Evolutionary conservation across 305 asterid species (phyloP).

Genomic region (Fraxinus velutina): DNA sequence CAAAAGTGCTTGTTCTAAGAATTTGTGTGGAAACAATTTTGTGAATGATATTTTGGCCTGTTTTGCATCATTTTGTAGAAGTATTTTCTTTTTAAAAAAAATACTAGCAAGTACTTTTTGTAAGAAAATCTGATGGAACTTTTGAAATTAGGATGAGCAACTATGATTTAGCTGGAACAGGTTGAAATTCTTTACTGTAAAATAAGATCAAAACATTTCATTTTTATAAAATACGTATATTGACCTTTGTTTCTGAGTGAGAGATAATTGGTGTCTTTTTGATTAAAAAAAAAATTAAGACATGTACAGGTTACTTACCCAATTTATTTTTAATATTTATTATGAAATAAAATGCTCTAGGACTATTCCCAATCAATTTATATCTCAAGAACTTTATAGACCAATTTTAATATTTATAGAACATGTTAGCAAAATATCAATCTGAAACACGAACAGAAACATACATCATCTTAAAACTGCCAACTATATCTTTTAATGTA

Average conservation of each 20-base stretch:
- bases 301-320: not conserved
- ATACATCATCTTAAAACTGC: not conserved
- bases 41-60: not conserved
- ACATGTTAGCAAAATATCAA: not conserved
- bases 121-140: not conserved
- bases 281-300: not conserved
- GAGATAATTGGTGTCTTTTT: not conserved
- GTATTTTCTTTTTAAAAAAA: not conserved
- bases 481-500: not conserved
- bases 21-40: not conserved
- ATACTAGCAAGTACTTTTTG: not conserved
- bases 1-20: not conserved
- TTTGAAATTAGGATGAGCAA: not conserved
- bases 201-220: not conserved
- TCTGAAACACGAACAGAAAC: not conserved
- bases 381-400: not conserved
- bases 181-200: not conserved
- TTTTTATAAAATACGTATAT: not conserved
- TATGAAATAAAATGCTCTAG: not conserved
- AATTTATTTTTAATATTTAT: not conserved
- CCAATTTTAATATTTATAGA: not conserved
- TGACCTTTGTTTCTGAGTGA: not conserved
- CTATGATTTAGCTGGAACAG: not conserved
- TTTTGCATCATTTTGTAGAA: not conserved
- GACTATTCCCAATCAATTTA: not conserved